A percentile compares a stretch with the other conserved stretches of the same genome.
Evolutionary conservation across 345 rosid genomes (phyloP).

Genomic region (Dipteronia sinensis): DNA sequence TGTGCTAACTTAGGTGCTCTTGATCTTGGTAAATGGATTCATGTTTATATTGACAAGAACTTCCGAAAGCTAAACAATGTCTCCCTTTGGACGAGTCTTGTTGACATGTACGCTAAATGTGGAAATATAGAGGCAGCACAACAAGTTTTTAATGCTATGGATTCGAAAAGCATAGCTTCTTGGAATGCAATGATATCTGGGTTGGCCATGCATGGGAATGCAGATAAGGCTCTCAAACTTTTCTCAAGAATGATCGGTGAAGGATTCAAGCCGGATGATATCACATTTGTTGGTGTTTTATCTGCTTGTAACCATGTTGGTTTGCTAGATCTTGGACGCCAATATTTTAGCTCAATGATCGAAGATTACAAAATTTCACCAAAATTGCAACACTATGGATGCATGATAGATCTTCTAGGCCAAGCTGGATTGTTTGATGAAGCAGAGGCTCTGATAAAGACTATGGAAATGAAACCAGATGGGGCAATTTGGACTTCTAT

Average conservation of each 20-base stretch:
- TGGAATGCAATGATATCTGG: conserved; percentile 80
- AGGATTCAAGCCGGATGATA: conserved; percentile 62
- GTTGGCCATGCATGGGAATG: conserved; percentile 63
- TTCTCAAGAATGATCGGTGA: conserved; percentile 54
- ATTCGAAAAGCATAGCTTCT: conserved; percentile 46
- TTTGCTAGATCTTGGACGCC: conserved; percentile 56
- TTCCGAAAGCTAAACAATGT: conserved; percentile 21
- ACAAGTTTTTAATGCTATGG: conserved; percentile 45
- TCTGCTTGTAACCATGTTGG: conserved; percentile 81
- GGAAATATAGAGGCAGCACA: conserved; percentile 54
- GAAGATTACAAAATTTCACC: conserved; percentile 54
- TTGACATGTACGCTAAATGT: conserved; percentile 69
- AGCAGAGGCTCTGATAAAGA: conserved; percentile 49
- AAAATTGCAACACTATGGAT: conserved; percentile 69
- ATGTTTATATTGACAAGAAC: conserved; percentile 54
- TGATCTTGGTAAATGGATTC: conserved; percentile 70
- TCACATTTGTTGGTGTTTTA: conserved; percentile 66
- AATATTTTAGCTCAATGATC: conserved; percentile 54
- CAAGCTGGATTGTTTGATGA: conserved; percentile 65
- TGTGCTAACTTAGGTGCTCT: conserved; percentile 66
- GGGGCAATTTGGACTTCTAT: conserved; percentile 79
- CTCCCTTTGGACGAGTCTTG: conserved; percentile 54
- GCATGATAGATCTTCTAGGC: conserved; percentile 77
- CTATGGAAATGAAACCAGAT: conserved; percentile 65
- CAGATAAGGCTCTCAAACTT: conserved; percentile 44